Evolutionary conservation across 768 basidiomycete genomes (phyloP), one percentile per base, ranked within the genome.

Genomic region (Pholiota microspora): DNA sequence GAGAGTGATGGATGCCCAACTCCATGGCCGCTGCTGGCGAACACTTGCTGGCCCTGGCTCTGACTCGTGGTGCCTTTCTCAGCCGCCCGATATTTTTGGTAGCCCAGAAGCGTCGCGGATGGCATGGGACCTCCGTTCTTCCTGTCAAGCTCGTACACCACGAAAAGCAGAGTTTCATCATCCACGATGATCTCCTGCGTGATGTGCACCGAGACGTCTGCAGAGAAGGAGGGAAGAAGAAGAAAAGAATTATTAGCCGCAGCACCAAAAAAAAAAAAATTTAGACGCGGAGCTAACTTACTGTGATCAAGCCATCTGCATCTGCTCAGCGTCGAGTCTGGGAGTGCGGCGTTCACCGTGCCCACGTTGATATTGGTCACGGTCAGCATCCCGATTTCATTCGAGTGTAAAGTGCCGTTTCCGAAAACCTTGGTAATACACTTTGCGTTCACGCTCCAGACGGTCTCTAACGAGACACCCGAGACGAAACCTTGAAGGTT

Each of bases 101-200:
- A 80, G 35, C 76, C 78, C 59, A 82, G 52, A 58, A 91, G 73
- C 63, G 85, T 78, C 55, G 81, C 87, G 45, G 82, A 78, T 13
- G 89, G 86, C 69, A 77, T 71, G 52, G 69, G 65, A 56, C 74
- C 74, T 31, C 73, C 71, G 59, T 74, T 69, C 60, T 73, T 76
- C 64, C 85, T 81, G 62, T 87, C 83, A 60, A 91, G 72, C 60
- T 87, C 81, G 67, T 89, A 90, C 46, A 84, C 75, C 59, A 89
- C 71, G 61, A 78, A 80, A 49, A 88, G 79, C 49, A 88, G 71
- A 15, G 82, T 77, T 57, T 79, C 77, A 61, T 79, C 79, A 70
- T 89, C 86, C 53, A 83, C 77, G 53, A 83, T 73, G 61, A 92
- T 72, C 71, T 89, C 82, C 71, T 92, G 89, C 27, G 82, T 82